phyloP scores from a whole-genome alignment of 371 early-diverging fungal species.

The Mortierella sp. region DNA sequence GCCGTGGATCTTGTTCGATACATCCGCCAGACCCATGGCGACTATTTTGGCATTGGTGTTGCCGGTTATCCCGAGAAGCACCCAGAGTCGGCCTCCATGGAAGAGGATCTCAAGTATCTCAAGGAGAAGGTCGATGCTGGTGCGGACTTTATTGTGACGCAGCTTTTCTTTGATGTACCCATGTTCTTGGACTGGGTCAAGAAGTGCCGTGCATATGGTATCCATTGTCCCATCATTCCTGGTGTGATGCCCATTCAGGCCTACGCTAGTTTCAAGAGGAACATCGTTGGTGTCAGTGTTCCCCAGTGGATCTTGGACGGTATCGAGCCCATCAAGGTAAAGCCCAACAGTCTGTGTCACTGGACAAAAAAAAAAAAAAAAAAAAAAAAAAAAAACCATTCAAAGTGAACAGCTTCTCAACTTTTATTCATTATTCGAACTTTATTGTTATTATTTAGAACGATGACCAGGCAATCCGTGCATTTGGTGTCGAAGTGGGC shows the following conservation, averaged over 20 bases:
- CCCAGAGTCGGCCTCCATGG: slow-evolving; percentile 74
- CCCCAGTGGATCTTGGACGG: slow-evolving; percentile 85
- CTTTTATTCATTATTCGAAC: neutral
- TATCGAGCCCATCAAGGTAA: slow-evolving; percentile 91
- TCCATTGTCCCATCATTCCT: slow-evolving; percentile 90
- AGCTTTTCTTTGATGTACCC: slow-evolving; percentile 94
- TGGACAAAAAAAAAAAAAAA: no score
- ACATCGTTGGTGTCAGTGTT: slow-evolving; percentile 72
- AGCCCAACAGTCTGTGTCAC: no score
- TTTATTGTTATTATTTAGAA: slow-evolving; percentile 54
- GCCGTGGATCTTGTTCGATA: slow-evolving; percentile 89
- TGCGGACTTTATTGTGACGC: slow-evolving; percentile 93
- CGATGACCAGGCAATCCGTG: slow-evolving; percentile 94
- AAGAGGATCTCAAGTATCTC: slow-evolving; percentile 80
- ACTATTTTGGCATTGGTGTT: slow-evolving; percentile 95
- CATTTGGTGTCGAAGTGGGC: slow-evolving; percentile 89
- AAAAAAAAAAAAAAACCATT: no score
- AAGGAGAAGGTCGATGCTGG: slow-evolving; percentile 93
- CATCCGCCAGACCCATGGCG: slow-evolving; percentile 90
- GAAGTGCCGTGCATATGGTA: slow-evolving; percentile 79
- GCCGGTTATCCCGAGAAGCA: slow-evolving; percentile 97
- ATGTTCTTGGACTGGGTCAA: slow-evolving; percentile 83
- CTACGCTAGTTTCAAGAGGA: slow-evolving; percentile 88
- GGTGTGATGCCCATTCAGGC: slow-evolving; percentile 97
- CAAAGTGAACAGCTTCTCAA: neutral